Evolutionary conservation across 106 monocot genomes (phyloP).

Genomic region (Acanthochlamys bracteata): DNA sequence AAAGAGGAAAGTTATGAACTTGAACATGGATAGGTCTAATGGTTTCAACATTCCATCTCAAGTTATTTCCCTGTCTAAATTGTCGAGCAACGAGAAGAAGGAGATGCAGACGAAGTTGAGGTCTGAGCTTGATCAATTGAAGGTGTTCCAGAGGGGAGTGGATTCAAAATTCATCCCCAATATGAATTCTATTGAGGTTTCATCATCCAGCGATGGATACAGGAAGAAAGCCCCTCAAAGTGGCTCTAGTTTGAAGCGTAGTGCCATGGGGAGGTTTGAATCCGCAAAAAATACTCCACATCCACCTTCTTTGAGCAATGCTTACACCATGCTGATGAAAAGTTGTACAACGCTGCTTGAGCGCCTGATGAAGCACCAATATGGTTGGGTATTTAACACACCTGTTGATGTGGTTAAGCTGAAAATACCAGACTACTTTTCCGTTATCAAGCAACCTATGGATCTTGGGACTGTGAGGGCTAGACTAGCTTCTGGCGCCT

Average conservation of each 20-base stretch:
- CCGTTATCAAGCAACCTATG: slow-evolving; percentile 82
- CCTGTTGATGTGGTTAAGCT: slow-evolving; percentile 81
- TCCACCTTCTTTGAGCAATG: slow-evolving; percentile 10
- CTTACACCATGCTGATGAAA: slow-evolving; percentile 39
- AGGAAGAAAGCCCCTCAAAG: slow-evolving; percentile 20
- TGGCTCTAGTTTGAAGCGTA: slow-evolving; percentile 20
- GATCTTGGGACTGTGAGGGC: slow-evolving; percentile 79
- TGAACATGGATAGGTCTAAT: slow-evolving; percentile 28
- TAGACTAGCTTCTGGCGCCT: slow-evolving; percentile 52
- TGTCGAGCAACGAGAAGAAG: slow-evolving; percentile 43
- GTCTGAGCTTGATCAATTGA: slow-evolving; percentile 61
- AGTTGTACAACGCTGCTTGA: slow-evolving; percentile 70
- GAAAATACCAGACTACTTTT: slow-evolving; percentile 81
- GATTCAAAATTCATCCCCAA: slow-evolving; percentile 6
- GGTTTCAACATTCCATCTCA: slow-evolving; percentile 48
- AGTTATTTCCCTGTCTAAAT: slow-evolving; percentile 42
- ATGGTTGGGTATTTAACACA: slow-evolving; percentile 54
- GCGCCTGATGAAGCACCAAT: slow-evolving; percentile 50
- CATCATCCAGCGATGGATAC: slow-evolving; percentile 28
- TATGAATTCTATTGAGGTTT: slow-evolving; percentile 19
- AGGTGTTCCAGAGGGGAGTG: slow-evolving; percentile 45
- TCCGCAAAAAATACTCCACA: slow-evolving; percentile 18
- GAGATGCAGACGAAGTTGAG: slow-evolving; percentile 28
- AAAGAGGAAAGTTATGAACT: slow-evolving; percentile 63
- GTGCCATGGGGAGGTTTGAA: slow-evolving; percentile 33